phyloP scores from a whole-genome alignment of 129 eudicot genomes.

The Flaveria sonorensis region DNA sequence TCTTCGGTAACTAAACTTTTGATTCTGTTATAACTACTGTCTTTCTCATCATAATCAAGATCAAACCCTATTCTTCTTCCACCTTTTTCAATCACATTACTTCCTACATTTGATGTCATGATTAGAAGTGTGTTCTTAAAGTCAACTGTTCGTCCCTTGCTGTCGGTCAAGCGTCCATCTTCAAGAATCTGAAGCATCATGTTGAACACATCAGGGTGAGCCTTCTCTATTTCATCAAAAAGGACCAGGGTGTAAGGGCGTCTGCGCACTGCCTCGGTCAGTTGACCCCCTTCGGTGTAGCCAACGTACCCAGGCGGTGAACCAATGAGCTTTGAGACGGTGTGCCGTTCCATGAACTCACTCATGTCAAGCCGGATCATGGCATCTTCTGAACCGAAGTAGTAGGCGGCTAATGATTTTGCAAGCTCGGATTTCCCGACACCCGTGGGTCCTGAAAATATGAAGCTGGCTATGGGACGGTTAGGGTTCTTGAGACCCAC shows the following conservation, averaged over 20 bases:
- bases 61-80: conserved; percentile 80
- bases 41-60: conserved; percentile 75
- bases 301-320: conserved; percentile 60
- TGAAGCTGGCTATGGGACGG: conserved; percentile 47
- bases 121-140: conserved; percentile 50
- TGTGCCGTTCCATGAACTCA: conserved; percentile 48
- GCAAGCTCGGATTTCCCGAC: conserved; percentile 49
- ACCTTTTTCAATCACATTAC: conserved; percentile 33
- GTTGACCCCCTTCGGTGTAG: conserved; percentile 53
- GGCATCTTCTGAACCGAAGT: conserved; percentile 48
- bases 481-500: conserved; percentile 45
- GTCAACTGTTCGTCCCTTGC: conserved; percentile 53
- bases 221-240: conserved; percentile 60
- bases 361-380: conserved; percentile 45
- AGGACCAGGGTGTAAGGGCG: conserved; percentile 47
- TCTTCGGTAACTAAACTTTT: conserved; percentile 39
- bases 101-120: conserved; percentile 52
- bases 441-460: conserved; percentile 46
- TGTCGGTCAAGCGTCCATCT: conserved; percentile 53
- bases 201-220: conserved; percentile 52
- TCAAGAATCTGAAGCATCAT: conserved; percentile 57
- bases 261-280: conserved; percentile 48
- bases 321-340: conserved; percentile 50
- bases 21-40: conserved; percentile 60
- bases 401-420: conserved; percentile 42